These are phyloP conservation scores for Corymbia maculata DNA, from an alignment of 345 rosid species.

Conservation along the genomic window DNA sequence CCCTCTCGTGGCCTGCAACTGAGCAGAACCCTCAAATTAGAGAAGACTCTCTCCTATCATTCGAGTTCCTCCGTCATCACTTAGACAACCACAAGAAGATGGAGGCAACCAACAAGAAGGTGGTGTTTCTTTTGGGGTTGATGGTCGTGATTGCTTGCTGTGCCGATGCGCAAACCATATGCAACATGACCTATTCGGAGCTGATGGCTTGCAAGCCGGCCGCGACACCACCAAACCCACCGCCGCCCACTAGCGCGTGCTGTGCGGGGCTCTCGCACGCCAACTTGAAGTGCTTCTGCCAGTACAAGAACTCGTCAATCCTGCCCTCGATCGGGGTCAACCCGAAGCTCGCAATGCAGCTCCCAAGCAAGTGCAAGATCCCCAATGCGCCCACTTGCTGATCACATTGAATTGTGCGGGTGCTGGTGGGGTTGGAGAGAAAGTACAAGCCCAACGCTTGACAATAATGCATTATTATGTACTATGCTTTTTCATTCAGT, in stretches of 20 bases:
- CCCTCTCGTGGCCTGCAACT: background rate
- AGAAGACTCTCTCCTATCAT: background rate
- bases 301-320: slow-evolving; percentile 30
- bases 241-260: slow-evolving; percentile 23
- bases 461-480: background rate
- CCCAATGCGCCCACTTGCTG: slow-evolving; percentile 29
- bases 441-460: background rate
- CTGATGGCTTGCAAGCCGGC: slow-evolving; percentile 37
- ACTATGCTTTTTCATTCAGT: background rate
- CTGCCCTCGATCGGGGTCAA: slow-evolving; percentile 47
- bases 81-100: background rate
- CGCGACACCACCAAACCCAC: slow-evolving; percentile 33
- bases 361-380: slow-evolving; percentile 39
- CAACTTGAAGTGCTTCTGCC: slow-evolving; percentile 38
- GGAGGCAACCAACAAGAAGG: background rate
- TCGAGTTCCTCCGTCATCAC: background rate
- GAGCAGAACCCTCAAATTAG: background rate
- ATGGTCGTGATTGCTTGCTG: slow-evolving; percentile 1
- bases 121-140: background rate
- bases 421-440: background rate
- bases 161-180: slow-evolving; percentile 22
- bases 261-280: slow-evolving; percentile 38
- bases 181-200: slow-evolving; percentile 21
- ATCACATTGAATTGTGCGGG: background rate
- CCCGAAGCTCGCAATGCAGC: slow-evolving; percentile 49